These are phyloP conservation scores for Voacanga thouarsii DNA, from an alignment of 257 asterid genomes.

Conservation along the genomic window DNA sequence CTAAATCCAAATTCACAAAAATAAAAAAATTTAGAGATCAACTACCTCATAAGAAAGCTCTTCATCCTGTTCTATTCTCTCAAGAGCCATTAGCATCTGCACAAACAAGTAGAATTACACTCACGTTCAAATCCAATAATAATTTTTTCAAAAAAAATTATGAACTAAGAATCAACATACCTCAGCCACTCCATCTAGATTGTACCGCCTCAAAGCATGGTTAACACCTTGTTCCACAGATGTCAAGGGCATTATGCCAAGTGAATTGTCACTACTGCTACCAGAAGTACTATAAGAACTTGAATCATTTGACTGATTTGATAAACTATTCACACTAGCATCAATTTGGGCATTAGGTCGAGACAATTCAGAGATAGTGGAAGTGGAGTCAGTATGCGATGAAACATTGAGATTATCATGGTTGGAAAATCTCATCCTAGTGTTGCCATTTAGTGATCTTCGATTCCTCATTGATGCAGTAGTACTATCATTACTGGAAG, in stretches of 20 bases:
- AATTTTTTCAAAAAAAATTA: not conserved
- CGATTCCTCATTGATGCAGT: constrained; percentile 42
- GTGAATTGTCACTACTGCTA: constrained; percentile 30
- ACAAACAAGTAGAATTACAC: constrained; percentile 6
- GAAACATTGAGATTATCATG: constrained; percentile 34
- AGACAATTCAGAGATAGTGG: constrained; percentile 25
- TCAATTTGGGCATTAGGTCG: constrained; percentile 28
- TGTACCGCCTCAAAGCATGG: constrained; percentile 41
- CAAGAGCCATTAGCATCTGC: constrained; percentile 69
- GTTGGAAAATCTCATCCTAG: constrained; percentile 31
- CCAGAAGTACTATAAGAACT: constrained; percentile 46
- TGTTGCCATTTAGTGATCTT: constrained; percentile 35
- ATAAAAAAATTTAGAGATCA: constrained; percentile 3
- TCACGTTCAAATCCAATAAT: not conserved
- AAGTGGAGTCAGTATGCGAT: constrained; percentile 30
- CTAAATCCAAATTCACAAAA: not conserved
- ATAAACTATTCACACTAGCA: constrained; percentile 28
- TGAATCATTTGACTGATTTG: constrained; percentile 34
- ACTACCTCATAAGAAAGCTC: constrained; percentile 70
- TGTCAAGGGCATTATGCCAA: constrained; percentile 24
- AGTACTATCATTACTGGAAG: constrained; percentile 29
- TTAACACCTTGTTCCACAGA: constrained; percentile 36
- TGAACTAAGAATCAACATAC: constrained; percentile 28
- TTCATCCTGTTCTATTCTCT: constrained; percentile 74
- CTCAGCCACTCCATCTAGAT: constrained; percentile 66